Evolutionary conservation across 345 rosid species (phyloP).

Genomic region (Schrenkiella parvula): DNA sequence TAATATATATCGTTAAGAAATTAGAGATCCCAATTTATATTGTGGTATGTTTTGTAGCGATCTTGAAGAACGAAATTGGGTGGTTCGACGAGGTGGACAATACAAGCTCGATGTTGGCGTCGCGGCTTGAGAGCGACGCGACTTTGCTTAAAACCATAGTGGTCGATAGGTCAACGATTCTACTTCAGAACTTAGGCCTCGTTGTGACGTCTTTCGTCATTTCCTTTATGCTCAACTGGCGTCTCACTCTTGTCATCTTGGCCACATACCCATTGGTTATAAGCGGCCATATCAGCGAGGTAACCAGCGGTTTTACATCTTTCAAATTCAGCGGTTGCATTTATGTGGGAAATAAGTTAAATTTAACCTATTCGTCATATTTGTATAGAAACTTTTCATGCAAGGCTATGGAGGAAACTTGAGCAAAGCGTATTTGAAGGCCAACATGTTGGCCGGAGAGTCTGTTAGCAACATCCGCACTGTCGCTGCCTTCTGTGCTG

Average conservation of each 20-base stretch:
- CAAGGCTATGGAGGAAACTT: conserved; percentile 94
- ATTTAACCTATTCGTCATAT: neutral
- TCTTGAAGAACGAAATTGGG: conserved; percentile 84
- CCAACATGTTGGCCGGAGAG: conserved; percentile 95
- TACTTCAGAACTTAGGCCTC: conserved; percentile 74
- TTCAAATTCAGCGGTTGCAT: neutral
- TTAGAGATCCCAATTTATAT: neutral
- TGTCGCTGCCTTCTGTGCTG: conserved; percentile 88
- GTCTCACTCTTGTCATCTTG: conserved; percentile 80
- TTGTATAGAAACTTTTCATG: conserved; percentile 91
- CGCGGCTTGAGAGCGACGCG: conserved; percentile 81
- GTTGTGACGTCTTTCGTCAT: conserved; percentile 68
- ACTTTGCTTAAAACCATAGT: conserved; percentile 68
- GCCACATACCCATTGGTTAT: conserved; percentile 83
- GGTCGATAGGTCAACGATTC: conserved; percentile 77
- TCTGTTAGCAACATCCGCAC: conserved; percentile 94
- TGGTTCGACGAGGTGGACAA: conserved; percentile 90
- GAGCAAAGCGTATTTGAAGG: conserved; percentile 88
- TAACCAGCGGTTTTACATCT: conserved; percentile 21
- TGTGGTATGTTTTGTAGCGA: conserved; percentile 46
- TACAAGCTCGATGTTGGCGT: conserved; percentile 78
- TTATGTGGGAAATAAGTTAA: neutral
- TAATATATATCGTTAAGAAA: neutral
- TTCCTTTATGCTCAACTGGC: conserved; percentile 89
- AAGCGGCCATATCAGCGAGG: conserved; percentile 98